Percentiles rank a stretch among this genome's conserved stretches.
These are phyloP conservation scores for Arthroderma uncinatum DNA, from an alignment of 2,329 filamentous ascomycete genomes.

Conservation along the genomic window DNA sequence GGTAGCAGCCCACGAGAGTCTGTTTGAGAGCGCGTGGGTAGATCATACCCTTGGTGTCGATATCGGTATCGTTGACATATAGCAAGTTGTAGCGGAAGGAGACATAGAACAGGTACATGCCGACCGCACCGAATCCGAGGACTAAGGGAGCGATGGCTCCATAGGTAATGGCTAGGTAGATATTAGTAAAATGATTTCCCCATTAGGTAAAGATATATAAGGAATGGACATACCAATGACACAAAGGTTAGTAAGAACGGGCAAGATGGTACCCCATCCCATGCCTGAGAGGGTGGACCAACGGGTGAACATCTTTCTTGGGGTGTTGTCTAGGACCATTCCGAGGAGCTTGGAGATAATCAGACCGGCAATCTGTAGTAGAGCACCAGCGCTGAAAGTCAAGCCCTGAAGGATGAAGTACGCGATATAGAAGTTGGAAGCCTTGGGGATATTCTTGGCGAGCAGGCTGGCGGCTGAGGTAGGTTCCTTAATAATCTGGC, in stretches of 20 bases:
- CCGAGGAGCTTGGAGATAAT: constrained; percentile 63
- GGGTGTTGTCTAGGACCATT: constrained; percentile 63
- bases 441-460: constrained; percentile 62
- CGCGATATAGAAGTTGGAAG: constrained; percentile 88
- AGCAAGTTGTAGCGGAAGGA: constrained; percentile 86
- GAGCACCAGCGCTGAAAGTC: constrained; percentile 59
- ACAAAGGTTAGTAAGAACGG: constrained; percentile 67
- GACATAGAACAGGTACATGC: constrained; percentile 70
- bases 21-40: constrained; percentile 85
- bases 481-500: constrained; percentile 54
- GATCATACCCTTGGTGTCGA: constrained; percentile 79
- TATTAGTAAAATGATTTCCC: constrained; percentile 11
- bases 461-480: constrained; percentile 51
- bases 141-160: constrained; percentile 78
- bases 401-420: constrained; percentile 92
- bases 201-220: too few relatives aligned
- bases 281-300: constrained; percentile 64
- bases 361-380: constrained; percentile 65
- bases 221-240: constrained; percentile 55
- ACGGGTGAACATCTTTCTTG: constrained; percentile 65
- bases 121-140: constrained; percentile 67
- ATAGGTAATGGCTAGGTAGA: constrained; percentile 60
- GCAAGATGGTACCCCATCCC: constrained; percentile 74
- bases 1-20: constrained; percentile 70
- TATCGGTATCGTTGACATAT: constrained; percentile 68